Percentiles rank a stretch among this genome's conserved stretches.
phyloP scores from a whole-genome alignment of 306 rosid genomes.

The Datisca glomerata region DNA sequence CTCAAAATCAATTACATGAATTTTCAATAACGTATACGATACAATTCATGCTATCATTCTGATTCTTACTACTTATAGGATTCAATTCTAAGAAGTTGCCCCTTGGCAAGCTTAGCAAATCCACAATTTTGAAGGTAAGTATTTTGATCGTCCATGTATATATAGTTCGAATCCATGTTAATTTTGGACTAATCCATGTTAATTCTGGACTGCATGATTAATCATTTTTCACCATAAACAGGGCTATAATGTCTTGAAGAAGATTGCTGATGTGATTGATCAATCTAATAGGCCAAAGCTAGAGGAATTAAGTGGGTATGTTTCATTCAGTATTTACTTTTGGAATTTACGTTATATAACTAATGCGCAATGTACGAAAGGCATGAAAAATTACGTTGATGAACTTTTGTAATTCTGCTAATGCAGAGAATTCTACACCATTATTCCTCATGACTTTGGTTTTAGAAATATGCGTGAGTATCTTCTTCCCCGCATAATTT shows the following conservation, averaged over 20 bases:
- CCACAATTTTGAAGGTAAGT: no score
- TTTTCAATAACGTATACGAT: no score
- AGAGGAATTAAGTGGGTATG: background rate
- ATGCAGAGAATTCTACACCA: slow-evolving; percentile 6
- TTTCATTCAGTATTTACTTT: background rate
- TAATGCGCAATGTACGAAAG: no score
- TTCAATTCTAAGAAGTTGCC: slow-evolving; percentile 2
- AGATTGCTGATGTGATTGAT: background rate
- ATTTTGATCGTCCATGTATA: no score
- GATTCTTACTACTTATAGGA: background rate
- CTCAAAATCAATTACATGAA: background rate
- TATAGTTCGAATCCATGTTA: no score
- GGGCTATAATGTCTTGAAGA: background rate
- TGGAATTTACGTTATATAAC: no score
- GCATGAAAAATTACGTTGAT: background rate
- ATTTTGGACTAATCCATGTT: no score
- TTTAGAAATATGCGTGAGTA: slow-evolving; percentile 3
- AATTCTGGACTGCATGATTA: background rate
- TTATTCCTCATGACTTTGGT: slow-evolving; percentile 8
- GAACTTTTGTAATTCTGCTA: background rate
- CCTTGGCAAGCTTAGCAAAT: no score
- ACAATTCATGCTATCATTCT: no score
- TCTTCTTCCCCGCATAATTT: background rate
- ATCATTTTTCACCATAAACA: background rate
- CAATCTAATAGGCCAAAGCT: background rate